Evolutionary conservation across 1,284 basidiomycete species (phyloP).

Genomic region (Ceratobasidium papillatum): DNA sequence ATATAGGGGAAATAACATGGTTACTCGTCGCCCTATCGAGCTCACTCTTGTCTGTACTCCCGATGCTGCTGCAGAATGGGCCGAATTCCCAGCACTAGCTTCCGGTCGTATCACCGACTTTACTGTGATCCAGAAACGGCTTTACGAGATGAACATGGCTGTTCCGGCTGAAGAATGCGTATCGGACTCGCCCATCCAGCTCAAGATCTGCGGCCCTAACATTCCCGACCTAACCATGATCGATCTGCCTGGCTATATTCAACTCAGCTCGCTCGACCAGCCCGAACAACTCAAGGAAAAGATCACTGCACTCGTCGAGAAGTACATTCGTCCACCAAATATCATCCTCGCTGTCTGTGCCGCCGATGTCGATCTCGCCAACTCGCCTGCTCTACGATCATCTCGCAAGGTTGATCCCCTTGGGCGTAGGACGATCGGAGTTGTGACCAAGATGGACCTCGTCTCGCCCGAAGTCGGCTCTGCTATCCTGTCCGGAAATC

Average conservation of each 20-base stretch:
- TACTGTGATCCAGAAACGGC: conserved; percentile 85
- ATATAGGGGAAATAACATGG: conserved; percentile 96
- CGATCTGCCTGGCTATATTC: conserved; percentile 97
- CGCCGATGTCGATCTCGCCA: conserved; percentile 97
- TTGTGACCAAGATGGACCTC: conserved; percentile 99
- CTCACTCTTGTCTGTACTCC: conserved; percentile 95
- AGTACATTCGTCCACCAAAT: conserved; percentile 97
- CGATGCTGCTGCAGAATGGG: conserved; percentile 80
- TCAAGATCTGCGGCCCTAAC: conserved; percentile 93
- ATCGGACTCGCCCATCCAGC: conserved; percentile 94
- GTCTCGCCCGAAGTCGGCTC: conserved; percentile 87
- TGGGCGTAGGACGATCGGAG: conserved; percentile 94
- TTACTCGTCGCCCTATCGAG: conserved; percentile 97
- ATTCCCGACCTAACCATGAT: conserved; percentile 98
- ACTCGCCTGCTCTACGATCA: conserved; percentile 94
- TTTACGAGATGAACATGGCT: conserved; percentile 95
- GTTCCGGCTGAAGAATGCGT: conserved; percentile 90
- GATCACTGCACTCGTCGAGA: conserved; percentile 89
- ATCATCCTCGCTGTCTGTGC: conserved; percentile 98
- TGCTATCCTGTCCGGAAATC: conserved; percentile 83
- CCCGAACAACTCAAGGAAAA: conserved; percentile 95
- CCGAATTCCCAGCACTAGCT: conserved; percentile 92
- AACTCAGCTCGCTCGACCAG: conserved; percentile 94
- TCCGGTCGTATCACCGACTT: conserved; percentile 91
- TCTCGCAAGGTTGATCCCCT: conserved; percentile 94